These are phyloP conservation scores for Tulasnella sp. DNA, from an alignment of 768 basidiomycete genomes.

Conservation along the genomic window DNA sequence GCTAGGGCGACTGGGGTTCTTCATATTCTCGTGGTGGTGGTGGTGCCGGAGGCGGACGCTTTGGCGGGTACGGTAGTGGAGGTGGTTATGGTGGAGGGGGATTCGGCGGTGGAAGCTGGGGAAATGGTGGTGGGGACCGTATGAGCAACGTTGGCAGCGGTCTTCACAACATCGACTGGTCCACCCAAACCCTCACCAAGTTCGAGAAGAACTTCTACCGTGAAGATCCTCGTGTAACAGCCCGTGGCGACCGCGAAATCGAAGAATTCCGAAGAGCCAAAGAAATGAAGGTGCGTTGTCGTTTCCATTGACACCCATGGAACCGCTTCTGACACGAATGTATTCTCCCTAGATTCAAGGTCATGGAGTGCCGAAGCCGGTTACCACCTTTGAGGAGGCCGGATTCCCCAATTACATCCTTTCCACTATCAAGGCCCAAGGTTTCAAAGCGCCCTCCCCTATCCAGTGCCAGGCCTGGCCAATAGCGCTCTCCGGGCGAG, in stretches of 20 bases:
- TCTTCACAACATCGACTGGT: constrained; percentile 80
- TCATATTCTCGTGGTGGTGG: constrained; percentile 21
- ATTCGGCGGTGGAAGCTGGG: constrained; percentile 43
- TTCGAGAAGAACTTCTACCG: constrained; percentile 98
- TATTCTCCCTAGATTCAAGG: constrained; percentile 59
- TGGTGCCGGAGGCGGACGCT: constrained; percentile 30
- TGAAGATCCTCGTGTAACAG: constrained; percentile 74
- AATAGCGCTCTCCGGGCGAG: constrained; percentile 89
- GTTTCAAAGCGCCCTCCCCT: constrained; percentile 80
- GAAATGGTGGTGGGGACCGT: constrained; percentile 43
- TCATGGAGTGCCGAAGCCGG: constrained; percentile 72
- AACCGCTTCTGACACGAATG: constrained; percentile 1
- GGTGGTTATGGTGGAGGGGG: constrained; percentile 36
- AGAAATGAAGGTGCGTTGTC: constrained; percentile 62
- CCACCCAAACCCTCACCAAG: constrained; percentile 50
- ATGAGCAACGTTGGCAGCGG: constrained; percentile 75
- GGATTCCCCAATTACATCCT: constrained; percentile 96
- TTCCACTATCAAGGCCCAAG: constrained; percentile 85
- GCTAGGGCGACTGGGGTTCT: constrained; percentile 8
- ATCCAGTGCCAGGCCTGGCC: constrained; percentile 99
- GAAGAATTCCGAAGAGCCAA: constrained; percentile 73
- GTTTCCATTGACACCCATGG: background rate
- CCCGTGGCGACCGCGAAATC: constrained; percentile 70
- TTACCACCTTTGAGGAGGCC: constrained; percentile 84
- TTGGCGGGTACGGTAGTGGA: constrained; percentile 25